Evolutionary conservation across 2,329 filamentous ascomycete species (phyloP).

Genomic region (Eurotiales sp.): DNA sequence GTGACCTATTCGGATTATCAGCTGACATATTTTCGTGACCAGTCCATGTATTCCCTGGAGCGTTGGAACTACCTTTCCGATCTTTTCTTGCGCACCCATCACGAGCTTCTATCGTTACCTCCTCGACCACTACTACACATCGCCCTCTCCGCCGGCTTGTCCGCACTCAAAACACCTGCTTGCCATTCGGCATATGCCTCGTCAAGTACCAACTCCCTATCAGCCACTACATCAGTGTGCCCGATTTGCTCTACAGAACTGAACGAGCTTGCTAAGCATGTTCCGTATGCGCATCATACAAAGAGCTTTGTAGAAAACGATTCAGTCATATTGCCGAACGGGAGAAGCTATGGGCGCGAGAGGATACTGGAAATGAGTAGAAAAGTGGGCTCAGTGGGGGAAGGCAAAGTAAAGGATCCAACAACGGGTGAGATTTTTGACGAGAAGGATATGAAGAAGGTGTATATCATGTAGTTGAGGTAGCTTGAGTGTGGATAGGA

Average conservation of each 20-base stretch:
- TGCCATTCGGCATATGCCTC: conserved; percentile 70
- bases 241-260: conserved; percentile 95
- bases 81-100: conserved; percentile 81
- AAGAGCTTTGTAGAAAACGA: conserved; percentile 91
- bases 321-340: conserved; percentile 80
- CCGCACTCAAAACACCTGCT: conserved; percentile 89
- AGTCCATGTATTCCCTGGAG: conserved; percentile 67
- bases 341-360: conserved; percentile 75
- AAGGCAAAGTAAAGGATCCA: conserved; percentile 70
- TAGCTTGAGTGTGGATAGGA: neutral
- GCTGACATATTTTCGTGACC: conserved; percentile 6
- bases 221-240: conserved; percentile 71
- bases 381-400: conserved; percentile 64
- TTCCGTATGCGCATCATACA: conserved; percentile 92
- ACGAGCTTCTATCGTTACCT: conserved; percentile 78
- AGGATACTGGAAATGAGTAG: conserved; percentile 71
- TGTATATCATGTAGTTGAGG: conserved; percentile 72
- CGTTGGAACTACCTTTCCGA: conserved; percentile 75
- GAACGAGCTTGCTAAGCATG: conserved; percentile 80
- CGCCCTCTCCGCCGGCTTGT: conserved; percentile 84
- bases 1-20: conserved; percentile 14
- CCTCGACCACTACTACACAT: conserved; percentile 81
- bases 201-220: conserved; percentile 50
- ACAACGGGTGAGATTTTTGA: conserved; percentile 67
- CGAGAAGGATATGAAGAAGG: conserved; percentile 68